Evolutionary conservation across 1,284 basidiomycete genomes (phyloP), one percentile per base, ranked within the genome.

Genomic region (Rhodotorula sp.): DNA sequence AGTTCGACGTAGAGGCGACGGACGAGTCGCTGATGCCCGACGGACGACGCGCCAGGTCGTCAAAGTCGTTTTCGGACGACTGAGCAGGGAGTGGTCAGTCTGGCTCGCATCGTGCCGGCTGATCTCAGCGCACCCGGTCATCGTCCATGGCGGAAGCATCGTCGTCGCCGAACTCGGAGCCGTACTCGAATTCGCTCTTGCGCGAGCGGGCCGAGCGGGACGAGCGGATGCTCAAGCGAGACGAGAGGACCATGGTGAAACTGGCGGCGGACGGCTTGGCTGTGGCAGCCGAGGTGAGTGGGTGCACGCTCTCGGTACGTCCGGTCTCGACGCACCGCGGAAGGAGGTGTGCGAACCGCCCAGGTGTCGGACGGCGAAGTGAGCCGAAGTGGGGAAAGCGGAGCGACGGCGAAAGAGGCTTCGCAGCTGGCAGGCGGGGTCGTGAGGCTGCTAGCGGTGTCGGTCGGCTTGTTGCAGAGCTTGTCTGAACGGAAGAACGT

Each of bases 141-240:
- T 57, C 56, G 13, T 66, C 27, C 17, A 54, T 41, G 3, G 64
- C 60, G 23, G 16, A 60, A 49, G 61, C 60, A 4, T 59, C 61
- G 25, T 66, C 71, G 57, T 70, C 65, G 34, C 65, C 53, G 46
- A 68, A 73, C 23, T 64, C 54, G 8, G 64, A 49, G 25, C 50
- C 63, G 49, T 70, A 73, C 45, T 70, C 65, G 64, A 64, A 73
- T 21, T 64, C 65, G 23, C 67, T 70, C 25, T 73, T 66, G 34
- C 34, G 44, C 16, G 65, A 67, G 52, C 63, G 67, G 16, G 55
- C 48, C 7, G 64, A 67, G 52, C 63, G 67, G 16, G 55, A 53
- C 7, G 64, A 60, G 48, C 57, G 62, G 42, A 64, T 66, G 42
- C 55, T 63, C 44, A 62, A 50, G 23, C 64, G n/a, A 44, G 44